Base-by-base conservation (phyloP, 1,139 yeast species). In the Yamadazyma membranifaciens region DNA sequence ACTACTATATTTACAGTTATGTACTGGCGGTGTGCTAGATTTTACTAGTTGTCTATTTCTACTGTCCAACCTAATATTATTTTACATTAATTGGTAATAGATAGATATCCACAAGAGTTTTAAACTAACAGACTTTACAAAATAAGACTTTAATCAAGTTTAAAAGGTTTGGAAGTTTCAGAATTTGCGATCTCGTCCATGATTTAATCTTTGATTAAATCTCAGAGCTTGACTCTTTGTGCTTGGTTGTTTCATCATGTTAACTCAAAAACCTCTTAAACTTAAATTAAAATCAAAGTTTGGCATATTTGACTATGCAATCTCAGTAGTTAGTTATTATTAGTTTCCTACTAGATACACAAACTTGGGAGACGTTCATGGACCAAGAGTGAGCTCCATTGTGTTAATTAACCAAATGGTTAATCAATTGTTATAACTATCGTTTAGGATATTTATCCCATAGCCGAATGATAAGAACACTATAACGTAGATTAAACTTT, bases 171-270 rank as follows among this genome's bases (percentile, higher is more conserved):
- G 33, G 37, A 45, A 50, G 51, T 45, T 43, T 62, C 67, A 62
- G 67, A 63, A 62, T 51, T 55, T 59, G 68, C 69, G 63, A 60
- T 70, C 76, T 71, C 76, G 66, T 68, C 75, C 67, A 56, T 55
- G 63, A 59, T 54, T 49, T 45, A 46, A 57, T 57, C 70, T 69
- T 51, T 69, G 24, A 20, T 51, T 51, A 27, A 54, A 56, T 60
- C 84, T 83, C 88, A 74, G 94, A 85, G 94, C 94, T 85, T 85
- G 94, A 85, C 94, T 85, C 94, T 83, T 83, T 82, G 88, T 82
- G 81, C 87, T 76, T 80, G 73, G 65, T 71, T 79, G 67, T 83
- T 77, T 84, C 92, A 83, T 85, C 92, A 83, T 76, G 44, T 50
- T 57, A 44, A 44, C 52, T 50, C 57, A 51, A 41, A 38, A 43